A percentile compares a stretch with the other conserved stretches of the same genome.
phyloP scores from a whole-genome alignment of 495 filamentous ascomycete species.

The Daldinia loculata region DNA sequence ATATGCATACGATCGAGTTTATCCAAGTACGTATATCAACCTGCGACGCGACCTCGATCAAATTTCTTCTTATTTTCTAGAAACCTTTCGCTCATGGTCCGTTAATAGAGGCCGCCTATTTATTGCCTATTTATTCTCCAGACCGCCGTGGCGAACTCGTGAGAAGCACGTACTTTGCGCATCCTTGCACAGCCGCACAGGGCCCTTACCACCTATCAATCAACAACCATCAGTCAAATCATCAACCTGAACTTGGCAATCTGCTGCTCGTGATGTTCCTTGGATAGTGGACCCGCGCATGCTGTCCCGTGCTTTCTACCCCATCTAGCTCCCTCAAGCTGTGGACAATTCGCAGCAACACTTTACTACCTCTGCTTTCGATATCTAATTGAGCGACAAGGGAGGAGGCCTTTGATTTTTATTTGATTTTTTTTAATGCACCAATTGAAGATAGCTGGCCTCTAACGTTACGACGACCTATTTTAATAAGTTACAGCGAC shows the following conservation, averaged over 20 bases:
- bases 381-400: background rate
- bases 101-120: constrained; percentile 32
- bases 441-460: background rate
- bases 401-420: background rate
- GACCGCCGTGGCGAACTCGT: constrained; percentile 30
- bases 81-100: background rate
- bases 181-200: constrained; percentile 38
- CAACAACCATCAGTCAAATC: constrained; percentile 19
- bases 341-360: constrained; percentile 12
- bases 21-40: background rate
- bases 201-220: constrained; percentile 23
- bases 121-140: constrained; percentile 3
- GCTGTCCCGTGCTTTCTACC: constrained; percentile 23
- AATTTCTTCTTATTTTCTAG: constrained; percentile 18
- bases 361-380: background rate
- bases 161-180: constrained; percentile 14
- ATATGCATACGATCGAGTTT: constrained; percentile 22
- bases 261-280: constrained; percentile 32
- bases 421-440: background rate
- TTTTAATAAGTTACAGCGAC: constrained; percentile 23
- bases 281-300: constrained; percentile 25
- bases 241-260: constrained; percentile 18
- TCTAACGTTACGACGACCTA: background rate
- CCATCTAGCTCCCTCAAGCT: constrained; percentile 27
- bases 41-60: constrained; percentile 15